These are phyloP conservation scores for Vigna nakashimae DNA, from an alignment of 306 rosid species.

Conservation along the genomic window DNA sequence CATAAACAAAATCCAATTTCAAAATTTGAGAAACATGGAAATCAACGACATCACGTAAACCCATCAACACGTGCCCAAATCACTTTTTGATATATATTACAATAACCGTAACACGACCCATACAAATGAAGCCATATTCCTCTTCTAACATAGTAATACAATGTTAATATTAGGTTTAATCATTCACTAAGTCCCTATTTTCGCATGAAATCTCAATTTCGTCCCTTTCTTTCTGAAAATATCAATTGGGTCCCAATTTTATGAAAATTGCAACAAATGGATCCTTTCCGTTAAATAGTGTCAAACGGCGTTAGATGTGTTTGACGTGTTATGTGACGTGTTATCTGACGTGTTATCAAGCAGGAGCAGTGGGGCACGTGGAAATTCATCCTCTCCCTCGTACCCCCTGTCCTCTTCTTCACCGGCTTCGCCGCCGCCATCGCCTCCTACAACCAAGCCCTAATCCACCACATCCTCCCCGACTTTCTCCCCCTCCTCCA, in stretches of 20 bases:
- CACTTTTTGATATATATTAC: slow-evolving; percentile 7
- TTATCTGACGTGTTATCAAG: too few species aligned
- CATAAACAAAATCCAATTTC: slow-evolving; percentile 2
- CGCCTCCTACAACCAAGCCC: slow-evolving; percentile 70
- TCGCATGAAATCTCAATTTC: too few species aligned
- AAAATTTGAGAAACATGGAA: slow-evolving; percentile 6
- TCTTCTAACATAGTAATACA: neutral
- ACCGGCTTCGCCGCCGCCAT: slow-evolving; percentile 66
- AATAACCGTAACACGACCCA: neutral
- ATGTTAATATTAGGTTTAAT: too few species aligned
- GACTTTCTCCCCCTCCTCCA: slow-evolving; percentile 61
- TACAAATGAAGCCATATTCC: slow-evolving; percentile 21
- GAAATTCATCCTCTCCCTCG: slow-evolving; percentile 70
- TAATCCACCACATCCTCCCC: slow-evolving; percentile 57
- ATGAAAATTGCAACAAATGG: too few species aligned
- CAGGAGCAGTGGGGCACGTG: too few species aligned
- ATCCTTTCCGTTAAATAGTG: too few species aligned
- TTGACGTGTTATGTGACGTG: too few species aligned
- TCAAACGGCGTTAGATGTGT: too few species aligned
- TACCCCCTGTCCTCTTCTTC: slow-evolving; percentile 80
- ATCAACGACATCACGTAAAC: neutral
- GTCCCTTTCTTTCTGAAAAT: too few species aligned
- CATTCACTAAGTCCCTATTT: too few species aligned
- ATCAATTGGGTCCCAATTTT: too few species aligned
- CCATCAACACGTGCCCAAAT: slow-evolving; percentile 6